Evolutionary conservation across 23 red algal species (phyloP).

Genomic region (Gracilaria domingensis): DNA sequence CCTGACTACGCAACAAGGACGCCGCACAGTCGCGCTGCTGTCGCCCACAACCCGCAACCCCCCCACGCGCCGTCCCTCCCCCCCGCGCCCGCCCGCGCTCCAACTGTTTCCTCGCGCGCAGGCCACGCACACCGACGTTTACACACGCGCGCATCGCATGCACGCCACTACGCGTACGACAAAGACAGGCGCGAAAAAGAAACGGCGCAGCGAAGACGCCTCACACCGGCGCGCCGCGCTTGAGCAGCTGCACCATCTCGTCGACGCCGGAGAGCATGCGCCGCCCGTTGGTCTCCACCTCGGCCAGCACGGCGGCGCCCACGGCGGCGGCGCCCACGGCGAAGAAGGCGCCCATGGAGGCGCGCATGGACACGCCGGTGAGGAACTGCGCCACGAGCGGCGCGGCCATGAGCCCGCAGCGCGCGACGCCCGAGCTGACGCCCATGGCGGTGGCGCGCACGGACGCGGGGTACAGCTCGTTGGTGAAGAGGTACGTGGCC

Average conservation of each 20-base stretch:
- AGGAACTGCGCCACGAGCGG: slow-evolving; percentile 51
- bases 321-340: slow-evolving; percentile 26
- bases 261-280: slow-evolving; percentile 21
- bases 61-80: too few species aligned
- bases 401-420: slow-evolving; percentile 31
- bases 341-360: slow-evolving; percentile 39
- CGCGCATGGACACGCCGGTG: background rate
- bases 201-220: too few species aligned
- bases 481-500: slow-evolving; percentile 61
- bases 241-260: slow-evolving; percentile 20
- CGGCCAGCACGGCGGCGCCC: background rate
- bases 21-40: too few species aligned
- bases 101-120: too few species aligned
- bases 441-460: slow-evolving; percentile 72
- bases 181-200: too few species aligned
- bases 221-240: background rate
- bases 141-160: too few species aligned
- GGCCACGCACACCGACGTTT: too few species aligned
- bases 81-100: too few species aligned
- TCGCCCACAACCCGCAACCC: too few species aligned
- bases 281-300: slow-evolving; percentile 53
- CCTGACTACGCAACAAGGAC: too few species aligned
- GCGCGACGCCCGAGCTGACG: slow-evolving; percentile 21
- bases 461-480: slow-evolving; percentile 57
- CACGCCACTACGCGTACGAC: too few species aligned